Evolutionary conservation across 2,329 filamentous ascomycete species (phyloP).

Genomic region (Xylaria sp.): DNA sequence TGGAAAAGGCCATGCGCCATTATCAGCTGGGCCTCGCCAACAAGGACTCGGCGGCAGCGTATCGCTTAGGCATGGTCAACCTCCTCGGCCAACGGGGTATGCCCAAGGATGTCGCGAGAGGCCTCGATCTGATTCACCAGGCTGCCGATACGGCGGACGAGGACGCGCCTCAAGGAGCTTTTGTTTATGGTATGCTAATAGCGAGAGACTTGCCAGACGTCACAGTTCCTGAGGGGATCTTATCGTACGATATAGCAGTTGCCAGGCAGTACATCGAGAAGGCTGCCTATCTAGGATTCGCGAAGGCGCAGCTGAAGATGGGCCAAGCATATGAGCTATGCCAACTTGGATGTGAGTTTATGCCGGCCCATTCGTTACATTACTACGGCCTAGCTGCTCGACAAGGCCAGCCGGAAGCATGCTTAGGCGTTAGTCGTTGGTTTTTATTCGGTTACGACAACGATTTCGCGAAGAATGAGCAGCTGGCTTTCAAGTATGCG

Average conservation of each 20-base stretch:
- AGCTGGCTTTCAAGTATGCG: conserved; percentile 90
- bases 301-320: conserved; percentile 97
- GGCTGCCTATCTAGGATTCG: conserved; percentile 93
- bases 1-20: conserved; percentile 88
- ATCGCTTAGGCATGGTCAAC: conserved; percentile 97
- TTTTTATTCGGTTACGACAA: conserved; percentile 95
- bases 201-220: conserved; percentile 93
- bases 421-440: conserved; percentile 98
- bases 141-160: conserved; percentile 92
- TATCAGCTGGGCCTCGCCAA: conserved; percentile 84
- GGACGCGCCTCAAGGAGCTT: conserved; percentile 95
- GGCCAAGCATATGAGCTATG: conserved; percentile 95
- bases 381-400: conserved; percentile 94
- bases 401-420: conserved; percentile 92
- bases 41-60: conserved; percentile 86
- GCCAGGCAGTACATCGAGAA: conserved; percentile 94
- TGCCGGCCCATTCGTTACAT: conserved; percentile 89
- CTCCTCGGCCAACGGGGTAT: conserved; percentile 93
- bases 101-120: conserved; percentile 79
- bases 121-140: conserved; percentile 82
- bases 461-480: conserved; percentile 94
- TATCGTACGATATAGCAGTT: conserved; percentile 77
- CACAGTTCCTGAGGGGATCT: conserved; percentile 74
- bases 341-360: conserved; percentile 93
- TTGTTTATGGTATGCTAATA: conserved; percentile 94